Percentiles rank a stretch among this genome's conserved stretches.
Conservation (phyloP, 768 basidiomycete species). For the Xerocomus potaroensis region DNA sequence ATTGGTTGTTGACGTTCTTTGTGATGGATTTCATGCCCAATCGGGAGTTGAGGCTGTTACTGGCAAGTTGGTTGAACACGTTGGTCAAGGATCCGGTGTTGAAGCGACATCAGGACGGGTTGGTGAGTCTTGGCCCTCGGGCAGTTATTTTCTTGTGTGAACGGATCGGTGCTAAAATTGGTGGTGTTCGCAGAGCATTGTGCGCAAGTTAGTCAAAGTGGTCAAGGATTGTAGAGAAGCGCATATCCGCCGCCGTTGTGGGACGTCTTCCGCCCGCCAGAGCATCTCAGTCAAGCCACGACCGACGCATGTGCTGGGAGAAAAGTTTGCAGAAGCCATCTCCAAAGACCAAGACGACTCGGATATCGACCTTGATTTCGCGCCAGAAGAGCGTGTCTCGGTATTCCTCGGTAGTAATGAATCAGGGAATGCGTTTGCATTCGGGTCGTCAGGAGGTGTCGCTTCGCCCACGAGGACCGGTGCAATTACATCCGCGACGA, state of each 20-base stretch:
- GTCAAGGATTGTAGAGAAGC: conserved; percentile 76
- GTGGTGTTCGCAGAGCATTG: conserved; percentile 54
- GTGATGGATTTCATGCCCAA: conserved; percentile 83
- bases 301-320: conserved; percentile 50
- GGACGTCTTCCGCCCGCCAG: conserved; percentile 28
- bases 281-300: conserved; percentile 31
- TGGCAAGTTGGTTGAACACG: conserved; percentile 82
- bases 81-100: conserved; percentile 67
- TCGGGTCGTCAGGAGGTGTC: conserved; percentile 24
- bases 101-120: conserved; percentile 60
- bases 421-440: conserved; percentile 43
- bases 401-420: conserved; percentile 37
- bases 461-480: conserved; percentile 38
- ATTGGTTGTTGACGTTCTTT: conserved; percentile 91
- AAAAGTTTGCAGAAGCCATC: conserved; percentile 60
- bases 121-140: conserved; percentile 45
- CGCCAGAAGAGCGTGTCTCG: conserved; percentile 44
- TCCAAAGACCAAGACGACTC: conserved; percentile 52
- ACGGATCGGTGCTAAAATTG: conserved; percentile 6
- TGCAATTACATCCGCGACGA: conserved; percentile 51
- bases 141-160: not conserved
- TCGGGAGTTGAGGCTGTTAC: conserved; percentile 64
- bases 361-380: conserved; percentile 77
- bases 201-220: conserved; percentile 78
- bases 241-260: conserved; percentile 43